Evolutionary conservation across 1,284 basidiomycete species (phyloP).

Genomic region (Trametes sp.): DNA sequence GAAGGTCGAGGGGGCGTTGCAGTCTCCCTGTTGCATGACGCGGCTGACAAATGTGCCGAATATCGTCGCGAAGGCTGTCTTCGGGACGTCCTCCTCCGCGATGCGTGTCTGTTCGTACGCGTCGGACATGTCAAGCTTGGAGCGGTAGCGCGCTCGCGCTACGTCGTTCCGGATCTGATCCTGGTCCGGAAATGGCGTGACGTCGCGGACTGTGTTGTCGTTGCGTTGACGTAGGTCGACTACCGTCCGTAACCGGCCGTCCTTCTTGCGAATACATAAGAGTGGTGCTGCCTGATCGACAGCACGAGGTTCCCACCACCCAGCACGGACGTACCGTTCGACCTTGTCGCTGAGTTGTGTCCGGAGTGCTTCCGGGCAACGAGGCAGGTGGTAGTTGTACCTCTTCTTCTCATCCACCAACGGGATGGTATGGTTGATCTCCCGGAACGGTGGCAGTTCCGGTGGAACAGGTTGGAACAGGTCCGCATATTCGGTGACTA

Average conservation of each 20-base stretch:
- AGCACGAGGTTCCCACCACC: slow-evolving; percentile 35
- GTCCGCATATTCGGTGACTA: slow-evolving; percentile 8
- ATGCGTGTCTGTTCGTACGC: slow-evolving; percentile 40
- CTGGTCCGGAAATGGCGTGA: slow-evolving; percentile 44
- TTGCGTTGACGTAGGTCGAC: slow-evolving; percentile 37
- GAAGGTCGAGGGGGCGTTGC: slow-evolving; percentile 43
- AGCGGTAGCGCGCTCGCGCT: slow-evolving; percentile 29
- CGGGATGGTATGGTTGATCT: slow-evolving; percentile 29
- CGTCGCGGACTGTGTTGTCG: slow-evolving; percentile 39
- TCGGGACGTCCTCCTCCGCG: slow-evolving; percentile 27
- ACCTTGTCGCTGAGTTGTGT: slow-evolving; percentile 33
- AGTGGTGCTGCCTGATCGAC: slow-evolving; percentile 31
- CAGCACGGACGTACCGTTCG: slow-evolving; percentile 28
- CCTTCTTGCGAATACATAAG: slow-evolving; percentile 33
- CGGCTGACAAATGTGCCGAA: slow-evolving; percentile 39
- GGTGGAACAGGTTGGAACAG: slow-evolving; percentile 14
- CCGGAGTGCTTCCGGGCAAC: slow-evolving; percentile 28
- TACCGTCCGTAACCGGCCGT: slow-evolving; percentile 32
- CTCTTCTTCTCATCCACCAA: slow-evolving; percentile 34
- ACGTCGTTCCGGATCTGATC: slow-evolving; percentile 40
- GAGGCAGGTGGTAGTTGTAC: slow-evolving; percentile 34
- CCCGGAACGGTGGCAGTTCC: slow-evolving; percentile 7
- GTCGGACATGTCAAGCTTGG: slow-evolving; percentile 42
- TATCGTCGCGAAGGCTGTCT: slow-evolving; percentile 37
- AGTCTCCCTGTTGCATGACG: slow-evolving; percentile 45